Base-by-base conservation (phyloP, 225 moss, liverwort and hornwort species). In the Anthoceros angustus region DNA sequence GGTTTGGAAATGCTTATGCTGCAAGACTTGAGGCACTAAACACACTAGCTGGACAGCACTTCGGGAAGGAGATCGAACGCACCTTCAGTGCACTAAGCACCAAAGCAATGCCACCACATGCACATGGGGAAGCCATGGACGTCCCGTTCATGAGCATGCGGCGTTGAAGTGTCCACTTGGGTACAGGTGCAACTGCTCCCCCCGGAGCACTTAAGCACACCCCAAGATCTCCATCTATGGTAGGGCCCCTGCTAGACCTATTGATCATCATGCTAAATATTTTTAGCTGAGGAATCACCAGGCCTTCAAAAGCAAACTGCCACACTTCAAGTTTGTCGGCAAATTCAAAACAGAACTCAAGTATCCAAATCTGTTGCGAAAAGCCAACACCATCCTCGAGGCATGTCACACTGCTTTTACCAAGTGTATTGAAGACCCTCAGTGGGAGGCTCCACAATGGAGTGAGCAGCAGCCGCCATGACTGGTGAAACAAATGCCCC, bases 131-230 rank as follows among this genome's bases (percentile, higher is more conserved):
- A 70, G 95, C 85, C 95, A 98, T 98, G 46, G 91, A 91, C 60
- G 95, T 98, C 70, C 95, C 95, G 70, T 88, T 98, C 95, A 98
- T 98, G 66, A 98, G 70, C 95, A 98, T 98, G 38, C 95, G 95
- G 32, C 83, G 83, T 75, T 98, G 95, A 67, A 98, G 88, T 66
- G 95, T 98, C 95, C 95, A 98, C 66, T 86, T 91, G 42, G 95
- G 91, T 64, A 98, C 91, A 8, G 95, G 95, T 62, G 95, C 95
- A 62, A 98, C 86, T 65, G 91, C 95, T 40, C 91, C 86, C 42
- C 95, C 95, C 43, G 91, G 91, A 50, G 95, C 95, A 77, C 87
- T 98, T 77, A 91, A 80, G 65, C 72, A 80, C 70, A 98, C 91
- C 12, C 95, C 95, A 64, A 98, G 66, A 72, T 98, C 91, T 61